Evolutionary conservation across 1,284 basidiomycete species (phyloP), one percentile per base, ranked within the genome.

Genomic region (Mycena citricolor): DNA sequence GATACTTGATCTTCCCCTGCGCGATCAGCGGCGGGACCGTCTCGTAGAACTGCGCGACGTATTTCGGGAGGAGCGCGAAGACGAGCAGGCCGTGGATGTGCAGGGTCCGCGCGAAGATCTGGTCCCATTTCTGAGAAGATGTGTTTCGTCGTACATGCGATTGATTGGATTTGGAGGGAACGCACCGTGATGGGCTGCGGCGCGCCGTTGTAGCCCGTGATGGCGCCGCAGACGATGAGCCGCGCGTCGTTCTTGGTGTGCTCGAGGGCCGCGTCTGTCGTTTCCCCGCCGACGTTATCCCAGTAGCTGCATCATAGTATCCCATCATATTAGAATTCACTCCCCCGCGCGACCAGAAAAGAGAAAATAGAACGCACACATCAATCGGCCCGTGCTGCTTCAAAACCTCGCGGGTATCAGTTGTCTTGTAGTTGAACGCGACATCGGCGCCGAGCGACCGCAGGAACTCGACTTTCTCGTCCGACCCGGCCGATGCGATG

Each of bases 401-500:
- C 32, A 41, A 20, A 16, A 50, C 34, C 29, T 23, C 21, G 4
- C 19, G 61, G 23, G 68, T 69, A 42, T 62, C 57, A 22, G 59
- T 55, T 2, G 59, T 67, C 62, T 83, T 84, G n/a, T n/a, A n/a
- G n/a, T n/a, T n/a, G n/a, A n/a, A n/a, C n/a, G n/a, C n/a, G 13
- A 71, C 65, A 52, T 81, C 76, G 22, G 70, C 73, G 3, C 79
- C 79, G 23, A 82, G 58, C 17, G 68, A 57, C 52, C 71, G 68
- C 46, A 81, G 67, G 59, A 74, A 76, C 7, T 66, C 58, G 44
- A 79, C 76, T 62, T 86, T 86, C 22, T 76, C 76, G 4, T 73
- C 65, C 0, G 76, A 73, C 4, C 83, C 82, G 0, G 79, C 79
- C 4, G 81, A 78, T 2, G 74, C 80, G 41, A 84, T 77, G 38